A percentile compares a stretch with the other conserved stretches of the same genome.
These are phyloP conservation scores for Ehretia macrophylla DNA, from an alignment of 257 asterid species.

Conservation along the genomic window DNA sequence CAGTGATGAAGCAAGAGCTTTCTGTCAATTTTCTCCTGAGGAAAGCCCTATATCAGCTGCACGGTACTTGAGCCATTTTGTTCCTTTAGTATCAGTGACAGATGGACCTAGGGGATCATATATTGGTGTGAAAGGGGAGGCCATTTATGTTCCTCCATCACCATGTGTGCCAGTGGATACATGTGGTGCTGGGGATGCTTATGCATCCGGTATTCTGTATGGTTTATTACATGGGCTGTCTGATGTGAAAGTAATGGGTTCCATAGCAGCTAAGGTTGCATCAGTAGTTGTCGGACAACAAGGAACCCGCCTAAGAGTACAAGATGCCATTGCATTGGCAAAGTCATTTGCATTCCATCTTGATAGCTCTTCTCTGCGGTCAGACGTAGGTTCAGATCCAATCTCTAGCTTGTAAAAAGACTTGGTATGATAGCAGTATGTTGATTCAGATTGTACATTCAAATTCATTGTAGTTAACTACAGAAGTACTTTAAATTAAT, in stretches of 20 bases:
- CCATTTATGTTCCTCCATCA: conserved; percentile 82
- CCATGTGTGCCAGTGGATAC: conserved; percentile 80
- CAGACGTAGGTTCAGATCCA: conserved; percentile 75
- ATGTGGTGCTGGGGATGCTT: conserved; percentile 99
- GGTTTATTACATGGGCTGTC: conserved; percentile 62
- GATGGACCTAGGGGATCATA: conserved; percentile 93
- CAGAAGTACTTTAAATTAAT: neutral
- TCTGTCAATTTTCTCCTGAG: conserved; percentile 65
- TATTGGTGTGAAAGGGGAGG: conserved; percentile 90
- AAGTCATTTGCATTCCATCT: conserved; percentile 48
- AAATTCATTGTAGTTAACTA: conserved; percentile 21
- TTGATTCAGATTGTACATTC: conserved; percentile 11
- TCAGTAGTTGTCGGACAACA: conserved; percentile 87
- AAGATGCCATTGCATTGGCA: conserved; percentile 62
- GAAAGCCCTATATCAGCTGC: conserved; percentile 81
- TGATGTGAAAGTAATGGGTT: conserved; percentile 73
- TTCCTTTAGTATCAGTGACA: conserved; percentile 91
- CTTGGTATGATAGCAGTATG: neutral
- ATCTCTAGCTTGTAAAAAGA: conserved; percentile 63
- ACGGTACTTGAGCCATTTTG: conserved; percentile 91
- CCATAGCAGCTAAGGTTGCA: conserved; percentile 88
- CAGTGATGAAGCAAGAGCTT: conserved; percentile 80
- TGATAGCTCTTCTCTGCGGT: conserved; percentile 44
- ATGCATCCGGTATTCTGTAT: conserved; percentile 89
- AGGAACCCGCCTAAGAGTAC: conserved; percentile 85